A percentile compares a stretch with the other conserved stretches of the same genome.
Evolutionary conservation across 2,329 filamentous ascomycete species (phyloP).

Genomic region (Aspergillus sclerotialis): DNA sequence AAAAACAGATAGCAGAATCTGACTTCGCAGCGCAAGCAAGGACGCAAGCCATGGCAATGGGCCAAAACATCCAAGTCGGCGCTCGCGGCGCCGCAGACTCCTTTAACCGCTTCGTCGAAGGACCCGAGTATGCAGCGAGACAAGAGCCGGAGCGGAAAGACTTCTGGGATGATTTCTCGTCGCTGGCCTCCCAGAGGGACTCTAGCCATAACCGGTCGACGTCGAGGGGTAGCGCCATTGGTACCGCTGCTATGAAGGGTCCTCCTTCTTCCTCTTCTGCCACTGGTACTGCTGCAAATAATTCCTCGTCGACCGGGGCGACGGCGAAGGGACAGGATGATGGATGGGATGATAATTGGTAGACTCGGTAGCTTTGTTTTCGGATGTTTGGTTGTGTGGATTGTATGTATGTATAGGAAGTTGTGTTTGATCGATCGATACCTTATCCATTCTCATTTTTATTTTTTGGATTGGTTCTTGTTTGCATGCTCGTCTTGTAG

Average conservation of each 20-base stretch:
- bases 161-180: slow-evolving; percentile 90
- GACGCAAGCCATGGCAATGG: slow-evolving; percentile 47
- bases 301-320: slow-evolving; percentile 11
- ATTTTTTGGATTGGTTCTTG: neutral
- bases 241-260: slow-evolving; percentile 57
- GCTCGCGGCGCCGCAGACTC: slow-evolving; percentile 69
- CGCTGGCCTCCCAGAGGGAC: slow-evolving; percentile 34
- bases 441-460: neutral
- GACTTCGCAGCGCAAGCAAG: slow-evolving; percentile 69
- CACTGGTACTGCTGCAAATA: slow-evolving; percentile 9
- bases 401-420: neutral
- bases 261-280: slow-evolving; percentile 11
- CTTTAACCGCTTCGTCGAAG: slow-evolving; percentile 84
- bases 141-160: slow-evolving; percentile 63
- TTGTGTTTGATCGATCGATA: slow-evolving; percentile 1
- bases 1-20: slow-evolving; percentile 67
- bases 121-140: slow-evolving; percentile 29
- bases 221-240: slow-evolving; percentile 45
- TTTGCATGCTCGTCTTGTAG: neutral
- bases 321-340: slow-evolving; percentile 41
- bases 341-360: slow-evolving; percentile 49
- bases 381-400: neutral
- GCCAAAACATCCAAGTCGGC: slow-evolving; percentile 56
- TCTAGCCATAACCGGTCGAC: slow-evolving; percentile 20
- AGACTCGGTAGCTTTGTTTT: slow-evolving; percentile 8